Evolutionary conservation across 2,329 filamentous ascomycete species (phyloP), one percentile per base, ranked within the genome.

Genomic region (Pezicula carpinea): DNA sequence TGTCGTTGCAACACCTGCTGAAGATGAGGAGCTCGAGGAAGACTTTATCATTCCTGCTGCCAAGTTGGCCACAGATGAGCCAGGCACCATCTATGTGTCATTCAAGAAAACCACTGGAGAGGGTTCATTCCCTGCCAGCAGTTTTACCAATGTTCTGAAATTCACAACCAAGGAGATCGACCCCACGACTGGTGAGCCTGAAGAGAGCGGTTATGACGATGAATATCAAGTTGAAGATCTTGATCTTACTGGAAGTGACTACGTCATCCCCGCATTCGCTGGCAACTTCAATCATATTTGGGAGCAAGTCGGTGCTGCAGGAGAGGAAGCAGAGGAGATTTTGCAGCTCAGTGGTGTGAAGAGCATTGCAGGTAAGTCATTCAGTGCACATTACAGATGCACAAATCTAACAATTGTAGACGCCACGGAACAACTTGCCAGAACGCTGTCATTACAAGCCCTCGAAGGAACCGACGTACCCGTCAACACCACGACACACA

Each of bases 91-190:
- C 34, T 99, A 96, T 64, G 93, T 96, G 34, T 90, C 90, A 2
- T 96, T 99, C 75, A 88, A 86, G 70, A 93, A 95, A 67, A 70
- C 82, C 22, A 80, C 77, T 49, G 90, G 88, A 47, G 87, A 89
- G 59, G 76, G 73, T 36, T 79, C 85, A n/a, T 85, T 95, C 66
- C 83, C 90, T 4, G 76, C 87, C 18, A 83, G 85, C 44, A 87
- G 82, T 35, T 95, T 99, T 69, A 89, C 88, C 56, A 99, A 97
- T 69, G 74, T 89, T 33, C 85, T 99, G 64, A 96, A 93, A 70
- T 99, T 99, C 67, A 96, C 90, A 15, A 93, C 86, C 74, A 97
- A 96, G 72, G 93, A 99, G 70, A 93, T 99, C 56, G 93, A 99
- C 61, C 93, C 93, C 5, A 87, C 87, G 21, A 96, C 89, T n/a